Evolutionary conservation across 1,284 basidiomycete genomes (phyloP).

Genomic region (Apiotrichum gracile): DNA sequence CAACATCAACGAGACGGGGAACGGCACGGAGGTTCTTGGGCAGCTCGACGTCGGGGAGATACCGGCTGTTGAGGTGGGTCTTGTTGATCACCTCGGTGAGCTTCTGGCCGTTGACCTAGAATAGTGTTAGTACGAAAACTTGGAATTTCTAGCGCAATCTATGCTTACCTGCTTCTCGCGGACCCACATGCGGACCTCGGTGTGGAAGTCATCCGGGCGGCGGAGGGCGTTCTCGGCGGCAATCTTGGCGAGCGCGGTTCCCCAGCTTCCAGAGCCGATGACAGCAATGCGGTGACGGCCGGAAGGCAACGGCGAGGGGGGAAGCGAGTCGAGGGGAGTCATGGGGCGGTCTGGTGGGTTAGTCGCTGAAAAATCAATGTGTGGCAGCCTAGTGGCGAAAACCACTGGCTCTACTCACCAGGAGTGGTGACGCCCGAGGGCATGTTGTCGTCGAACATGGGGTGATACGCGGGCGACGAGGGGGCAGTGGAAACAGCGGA

Average conservation of each 20-base stretch:
- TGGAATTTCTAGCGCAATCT: background rate
- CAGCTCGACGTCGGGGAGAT: conserved; percentile 53
- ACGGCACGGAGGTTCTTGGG: conserved; percentile 54
- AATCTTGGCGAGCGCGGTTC: conserved; percentile 55
- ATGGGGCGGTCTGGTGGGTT: conserved; percentile 32
- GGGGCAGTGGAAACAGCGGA: conserved; percentile 23
- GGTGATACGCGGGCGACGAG: conserved; percentile 23
- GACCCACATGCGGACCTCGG: conserved; percentile 53
- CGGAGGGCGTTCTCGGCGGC: conserved; percentile 51
- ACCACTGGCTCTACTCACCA: conserved; percentile 16
- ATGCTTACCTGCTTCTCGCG: conserved; percentile 46
- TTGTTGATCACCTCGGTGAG: conserved; percentile 55
- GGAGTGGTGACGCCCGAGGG: conserved; percentile 41
- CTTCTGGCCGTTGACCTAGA: conserved; percentile 51
- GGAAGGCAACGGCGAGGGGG: conserved; percentile 36
- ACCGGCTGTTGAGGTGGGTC: conserved; percentile 56
- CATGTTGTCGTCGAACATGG: conserved; percentile 30
- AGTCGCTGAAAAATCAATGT: too few species aligned
- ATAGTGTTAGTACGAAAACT: background rate
- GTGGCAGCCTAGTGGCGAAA: background rate
- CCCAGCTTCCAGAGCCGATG: conserved; percentile 54
- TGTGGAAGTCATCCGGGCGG: conserved; percentile 47
- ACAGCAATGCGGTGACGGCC: conserved; percentile 54
- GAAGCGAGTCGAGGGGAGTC: conserved; percentile 31
- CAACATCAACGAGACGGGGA: conserved; percentile 50